phyloP scores from a whole-genome alignment of 768 basidiomycete species.

The Termitomyces titanicus region DNA sequence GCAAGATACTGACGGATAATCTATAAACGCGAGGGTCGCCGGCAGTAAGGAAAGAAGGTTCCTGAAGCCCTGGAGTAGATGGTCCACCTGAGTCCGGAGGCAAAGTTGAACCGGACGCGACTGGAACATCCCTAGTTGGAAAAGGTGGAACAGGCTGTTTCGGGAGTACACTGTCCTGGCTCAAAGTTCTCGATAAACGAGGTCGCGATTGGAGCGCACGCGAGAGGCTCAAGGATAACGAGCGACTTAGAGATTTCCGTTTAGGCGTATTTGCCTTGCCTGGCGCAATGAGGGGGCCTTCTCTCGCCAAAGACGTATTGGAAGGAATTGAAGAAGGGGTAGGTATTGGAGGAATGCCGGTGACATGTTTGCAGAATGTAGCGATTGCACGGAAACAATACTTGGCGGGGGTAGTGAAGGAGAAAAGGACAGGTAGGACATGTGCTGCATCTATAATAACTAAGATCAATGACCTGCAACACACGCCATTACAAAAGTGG shows the following conservation, averaged over 20 bases:
- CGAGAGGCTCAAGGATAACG: conserved; percentile 17
- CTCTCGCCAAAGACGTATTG: conserved; percentile 2
- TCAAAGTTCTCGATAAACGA: conserved; percentile 2
- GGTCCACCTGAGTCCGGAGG: conserved; percentile 27
- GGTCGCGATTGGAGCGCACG: conserved; percentile 14
- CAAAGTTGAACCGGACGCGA: conserved; percentile 28
- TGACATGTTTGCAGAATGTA: conserved; percentile 63
- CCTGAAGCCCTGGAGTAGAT: conserved; percentile 5
- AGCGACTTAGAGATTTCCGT: conserved; percentile 21
- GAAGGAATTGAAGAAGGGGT: conserved; percentile 8
- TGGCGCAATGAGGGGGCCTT: neutral
- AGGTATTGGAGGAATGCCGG: conserved; percentile 35
- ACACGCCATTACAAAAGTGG: conserved; percentile 17
- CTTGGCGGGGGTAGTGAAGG: conserved; percentile 75
- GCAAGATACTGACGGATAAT: conserved; percentile 36
- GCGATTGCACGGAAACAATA: conserved; percentile 80
- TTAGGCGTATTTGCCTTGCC: neutral
- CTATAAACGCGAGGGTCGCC: conserved; percentile 62
- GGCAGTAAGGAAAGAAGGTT: conserved; percentile 44
- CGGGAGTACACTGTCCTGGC: neutral
- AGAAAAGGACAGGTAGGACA: conserved; percentile 68
- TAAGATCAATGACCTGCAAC: neutral
- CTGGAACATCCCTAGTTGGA: conserved; percentile 2
- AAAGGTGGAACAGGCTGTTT: neutral
- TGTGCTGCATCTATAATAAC: conserved; percentile 58